A percentile compares a stretch with the other conserved stretches of the same genome.
phyloP scores from a whole-genome alignment of 73 alveolate genomes.

The Paramecium sonneborni region DNA sequence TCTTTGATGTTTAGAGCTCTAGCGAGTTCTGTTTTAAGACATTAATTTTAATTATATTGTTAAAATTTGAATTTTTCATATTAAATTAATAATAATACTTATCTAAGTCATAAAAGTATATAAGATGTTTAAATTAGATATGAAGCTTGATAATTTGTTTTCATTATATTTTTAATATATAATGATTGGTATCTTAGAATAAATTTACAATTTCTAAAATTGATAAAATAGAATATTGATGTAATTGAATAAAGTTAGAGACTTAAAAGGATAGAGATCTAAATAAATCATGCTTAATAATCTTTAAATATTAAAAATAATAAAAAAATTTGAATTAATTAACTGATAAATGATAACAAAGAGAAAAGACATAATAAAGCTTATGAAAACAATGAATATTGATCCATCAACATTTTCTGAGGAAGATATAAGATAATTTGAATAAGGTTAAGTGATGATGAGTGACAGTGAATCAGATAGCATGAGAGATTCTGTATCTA shows the following conservation, averaged over 20 bases:
- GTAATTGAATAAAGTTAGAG: too few relatives aligned
- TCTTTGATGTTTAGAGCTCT: constrained; percentile 9
- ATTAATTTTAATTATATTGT: constrained; percentile 13
- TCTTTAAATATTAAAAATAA: background rate
- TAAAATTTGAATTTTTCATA: background rate
- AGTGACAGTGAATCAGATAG: constrained; percentile 51
- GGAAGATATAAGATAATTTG: constrained; percentile 30
- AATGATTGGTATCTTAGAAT: too few relatives aligned
- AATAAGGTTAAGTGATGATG: constrained; percentile 29
- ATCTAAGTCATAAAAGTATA: too few relatives aligned
- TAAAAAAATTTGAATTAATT: background rate
- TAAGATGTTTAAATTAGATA: too few relatives aligned
- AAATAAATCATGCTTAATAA: background rate
- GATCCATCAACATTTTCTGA: constrained; percentile 55
- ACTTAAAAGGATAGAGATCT: too few relatives aligned
- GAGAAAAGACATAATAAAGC: constrained; percentile 4
- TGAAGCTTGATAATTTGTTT: too few relatives aligned
- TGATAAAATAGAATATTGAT: too few relatives aligned
- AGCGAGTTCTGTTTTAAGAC: background rate
- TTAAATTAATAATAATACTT: background rate
- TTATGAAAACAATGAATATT: constrained; percentile 39
- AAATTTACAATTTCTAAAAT: too few relatives aligned
- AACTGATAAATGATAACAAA: constrained; percentile 19
- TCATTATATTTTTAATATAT: too few relatives aligned
- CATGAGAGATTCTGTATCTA: constrained; percentile 54